These are phyloP conservation scores for Zasmidium cellare DNA, from an alignment of 2,329 filamentous ascomycete genomes.

Conservation along the genomic window DNA sequence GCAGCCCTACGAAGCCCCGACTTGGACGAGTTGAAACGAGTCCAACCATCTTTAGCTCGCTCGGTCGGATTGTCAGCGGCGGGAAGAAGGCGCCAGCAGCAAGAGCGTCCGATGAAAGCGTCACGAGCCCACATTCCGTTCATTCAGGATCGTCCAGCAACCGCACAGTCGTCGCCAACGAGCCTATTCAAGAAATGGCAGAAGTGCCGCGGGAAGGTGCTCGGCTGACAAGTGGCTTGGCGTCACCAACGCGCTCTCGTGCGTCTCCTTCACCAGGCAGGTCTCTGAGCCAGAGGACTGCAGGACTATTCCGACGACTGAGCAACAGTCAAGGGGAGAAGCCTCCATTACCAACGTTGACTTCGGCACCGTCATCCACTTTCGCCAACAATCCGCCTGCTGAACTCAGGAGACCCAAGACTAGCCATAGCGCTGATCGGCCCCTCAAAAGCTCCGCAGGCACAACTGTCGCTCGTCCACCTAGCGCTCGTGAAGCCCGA, in stretches of 20 bases:
- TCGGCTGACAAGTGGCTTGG: neutral
- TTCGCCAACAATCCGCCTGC: constrained; percentile 13
- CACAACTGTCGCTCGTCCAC: constrained; percentile 5
- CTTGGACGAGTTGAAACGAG: constrained; percentile 32
- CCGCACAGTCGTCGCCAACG: constrained; percentile 23
- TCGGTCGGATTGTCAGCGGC: constrained; percentile 15
- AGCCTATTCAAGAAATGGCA: constrained; percentile 4
- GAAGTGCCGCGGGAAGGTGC: neutral
- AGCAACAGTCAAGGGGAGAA: constrained; percentile 27
- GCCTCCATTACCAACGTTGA: constrained; percentile 21
- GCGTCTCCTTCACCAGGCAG: constrained; percentile 27
- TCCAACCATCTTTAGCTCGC: constrained; percentile 21
- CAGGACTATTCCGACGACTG: constrained; percentile 34
- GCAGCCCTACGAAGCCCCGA: constrained; percentile 26
- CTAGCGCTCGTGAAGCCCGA: constrained; percentile 14
- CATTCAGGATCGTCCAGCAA: constrained; percentile 29
- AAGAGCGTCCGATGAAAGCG: constrained; percentile 16
- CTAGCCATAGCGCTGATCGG: constrained; percentile 20
- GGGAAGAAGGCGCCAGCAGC: constrained; percentile 7
- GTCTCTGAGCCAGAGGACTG: constrained; percentile 31
- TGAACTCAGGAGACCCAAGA: constrained; percentile 19
- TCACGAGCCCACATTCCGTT: constrained; percentile 24
- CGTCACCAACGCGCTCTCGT: constrained; percentile 16
- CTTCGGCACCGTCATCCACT: constrained; percentile 20
- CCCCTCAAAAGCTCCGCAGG: constrained; percentile 3